These are phyloP conservation scores for Herpetomonas samuelpessoai DNA, from an alignment of 208 protist species.

Conservation along the genomic window DNA sequence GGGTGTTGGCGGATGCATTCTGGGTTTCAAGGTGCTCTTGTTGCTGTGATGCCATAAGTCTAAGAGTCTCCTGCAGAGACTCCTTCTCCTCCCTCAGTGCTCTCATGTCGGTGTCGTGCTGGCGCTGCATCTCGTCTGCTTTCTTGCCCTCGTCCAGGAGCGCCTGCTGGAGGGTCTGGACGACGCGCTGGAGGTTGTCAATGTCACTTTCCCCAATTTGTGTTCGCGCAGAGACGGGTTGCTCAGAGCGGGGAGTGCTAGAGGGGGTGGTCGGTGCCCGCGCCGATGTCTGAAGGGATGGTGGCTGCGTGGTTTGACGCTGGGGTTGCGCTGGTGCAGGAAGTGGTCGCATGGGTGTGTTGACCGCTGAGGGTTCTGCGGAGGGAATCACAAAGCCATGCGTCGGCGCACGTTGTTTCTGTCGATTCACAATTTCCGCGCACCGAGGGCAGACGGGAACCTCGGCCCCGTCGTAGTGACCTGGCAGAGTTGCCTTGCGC, in stretches of 20 bases:
- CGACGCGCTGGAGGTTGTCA: constrained; percentile 10
- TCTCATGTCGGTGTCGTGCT: background rate
- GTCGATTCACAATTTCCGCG: constrained; percentile 29
- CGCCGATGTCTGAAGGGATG: background rate
- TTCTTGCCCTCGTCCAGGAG: constrained; percentile 6
- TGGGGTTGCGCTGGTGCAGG: constrained; percentile 2
- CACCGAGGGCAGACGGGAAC: constrained; percentile 58
- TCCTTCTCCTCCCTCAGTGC: constrained; percentile 18
- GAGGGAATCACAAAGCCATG: constrained; percentile 10
- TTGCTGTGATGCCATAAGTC: constrained; percentile 7
- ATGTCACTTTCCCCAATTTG: constrained; percentile 3
- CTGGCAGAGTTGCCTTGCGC: constrained; percentile 22
- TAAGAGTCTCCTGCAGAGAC: constrained; percentile 4
- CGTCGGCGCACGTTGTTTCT: constrained; percentile 18
- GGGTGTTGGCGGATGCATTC: background rate
- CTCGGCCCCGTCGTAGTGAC: constrained; percentile 35
- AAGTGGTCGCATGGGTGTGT: constrained; percentile 5
- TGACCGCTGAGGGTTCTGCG: constrained; percentile 3
- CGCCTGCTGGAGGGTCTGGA: constrained; percentile 14
- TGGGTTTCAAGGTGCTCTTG: background rate
- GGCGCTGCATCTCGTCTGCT: background rate
- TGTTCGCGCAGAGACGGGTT: background rate
- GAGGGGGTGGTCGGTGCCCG: background rate
- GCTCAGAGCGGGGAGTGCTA: background rate
- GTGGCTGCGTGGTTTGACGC: background rate